Conservation (phyloP, 1,284 basidiomycete species). For the Naganishia liquefaciens region DNA sequence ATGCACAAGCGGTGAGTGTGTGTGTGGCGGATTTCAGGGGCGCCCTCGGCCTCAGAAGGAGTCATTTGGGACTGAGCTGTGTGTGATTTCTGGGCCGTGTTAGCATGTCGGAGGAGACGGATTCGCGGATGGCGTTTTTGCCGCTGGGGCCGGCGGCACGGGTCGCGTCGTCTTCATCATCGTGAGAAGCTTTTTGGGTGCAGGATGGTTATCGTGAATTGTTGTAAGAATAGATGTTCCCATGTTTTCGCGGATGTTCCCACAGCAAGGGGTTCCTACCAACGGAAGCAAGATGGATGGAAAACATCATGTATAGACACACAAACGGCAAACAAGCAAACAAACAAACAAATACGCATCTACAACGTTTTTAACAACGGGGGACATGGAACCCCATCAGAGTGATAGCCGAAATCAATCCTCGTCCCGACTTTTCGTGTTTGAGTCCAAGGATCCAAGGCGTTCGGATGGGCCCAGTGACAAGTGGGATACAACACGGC, state of each 20-base stretch:
- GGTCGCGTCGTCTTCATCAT: not conserved
- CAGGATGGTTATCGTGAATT: not conserved
- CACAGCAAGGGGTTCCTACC: too few relatives aligned
- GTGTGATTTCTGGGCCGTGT: too few relatives aligned
- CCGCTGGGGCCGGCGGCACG: slow-evolving; percentile 32
- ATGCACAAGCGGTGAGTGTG: slow-evolving; percentile 46
- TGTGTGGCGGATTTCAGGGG: not conserved
- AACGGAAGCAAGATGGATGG: not conserved
- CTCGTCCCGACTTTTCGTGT: too few relatives aligned
- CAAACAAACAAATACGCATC: not conserved
- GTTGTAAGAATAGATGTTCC: not conserved
- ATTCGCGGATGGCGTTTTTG: slow-evolving; percentile 33
- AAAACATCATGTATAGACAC: not conserved
- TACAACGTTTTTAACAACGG: not conserved
- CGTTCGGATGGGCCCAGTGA: not conserved
- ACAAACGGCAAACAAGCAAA: not conserved
- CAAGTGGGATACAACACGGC: not conserved
- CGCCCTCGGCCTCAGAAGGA: too few relatives aligned
- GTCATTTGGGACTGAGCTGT: too few relatives aligned
- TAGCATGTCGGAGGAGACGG: slow-evolving; percentile 32
- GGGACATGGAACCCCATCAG: not conserved
- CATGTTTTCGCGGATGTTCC: too few relatives aligned
- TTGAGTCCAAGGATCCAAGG: not conserved
- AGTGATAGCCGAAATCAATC: too few relatives aligned
- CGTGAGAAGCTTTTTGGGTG: not conserved